Conservation (phyloP, 305 asterid genomes). For the Solanum hybrid region DNA sequence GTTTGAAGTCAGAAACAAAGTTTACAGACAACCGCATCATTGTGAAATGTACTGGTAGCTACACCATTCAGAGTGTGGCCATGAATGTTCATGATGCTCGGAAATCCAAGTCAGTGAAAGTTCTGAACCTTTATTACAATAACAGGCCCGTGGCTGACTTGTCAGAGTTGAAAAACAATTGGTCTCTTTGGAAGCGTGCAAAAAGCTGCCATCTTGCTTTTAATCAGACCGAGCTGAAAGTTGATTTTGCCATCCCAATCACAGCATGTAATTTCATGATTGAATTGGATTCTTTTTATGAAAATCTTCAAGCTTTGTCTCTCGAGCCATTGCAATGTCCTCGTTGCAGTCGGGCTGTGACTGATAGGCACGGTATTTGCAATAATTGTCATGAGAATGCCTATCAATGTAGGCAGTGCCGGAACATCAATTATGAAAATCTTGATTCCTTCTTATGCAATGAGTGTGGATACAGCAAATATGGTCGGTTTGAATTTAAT, state of each 20-base stretch:
- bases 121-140: slow-evolving; percentile 92
- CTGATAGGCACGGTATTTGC: slow-evolving; percentile 97
- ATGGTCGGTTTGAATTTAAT: slow-evolving; percentile 97
- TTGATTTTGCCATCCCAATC: slow-evolving; percentile 91
- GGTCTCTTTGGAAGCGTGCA: slow-evolving; percentile 99
- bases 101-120: slow-evolving; percentile 96
- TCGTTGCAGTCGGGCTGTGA: slow-evolving; percentile 96
- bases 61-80: slow-evolving; percentile 93
- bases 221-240: slow-evolving; percentile 95
- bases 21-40: slow-evolving; percentile 97
- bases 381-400: slow-evolving; percentile 98
- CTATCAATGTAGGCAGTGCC: slow-evolving; percentile 98
- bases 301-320: slow-evolving; percentile 96
- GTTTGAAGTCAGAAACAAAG: slow-evolving; percentile 94
- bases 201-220: slow-evolving; percentile 89
- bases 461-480: slow-evolving; percentile 98
- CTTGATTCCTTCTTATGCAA: slow-evolving; percentile 96
- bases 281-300: slow-evolving; percentile 94
- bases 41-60: slow-evolving; percentile 99
- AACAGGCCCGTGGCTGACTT: slow-evolving; percentile 97
- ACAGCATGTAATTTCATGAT: slow-evolving; percentile 99
- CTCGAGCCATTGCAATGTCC: slow-evolving; percentile 99
- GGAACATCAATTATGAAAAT: slow-evolving; percentile 96
- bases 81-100: slow-evolving; percentile 99
- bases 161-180: slow-evolving; percentile 92